Base-by-base conservation (phyloP, 23 red algal genomes). In the Gracilaria domingensis region DNA sequence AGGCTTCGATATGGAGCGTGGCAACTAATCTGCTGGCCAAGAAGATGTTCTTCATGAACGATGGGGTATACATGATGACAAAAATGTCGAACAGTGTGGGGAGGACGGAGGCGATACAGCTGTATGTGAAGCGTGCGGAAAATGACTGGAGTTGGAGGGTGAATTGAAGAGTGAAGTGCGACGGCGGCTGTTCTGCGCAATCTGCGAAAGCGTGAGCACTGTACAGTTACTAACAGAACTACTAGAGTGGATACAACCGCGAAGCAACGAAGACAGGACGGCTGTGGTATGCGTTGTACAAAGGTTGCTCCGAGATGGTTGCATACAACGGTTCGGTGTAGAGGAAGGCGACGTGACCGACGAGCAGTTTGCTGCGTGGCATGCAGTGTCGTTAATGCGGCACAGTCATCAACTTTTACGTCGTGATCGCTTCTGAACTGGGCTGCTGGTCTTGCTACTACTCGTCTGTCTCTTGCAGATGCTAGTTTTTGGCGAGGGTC, bases 31-130 rank as follows among this genome's bases (percentile, higher is more conserved):
- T 51, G 42, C 72, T 77, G 39, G 50, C 72, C 1, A 77, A 51
- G 72, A 77, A 77, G 72, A 49, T 77, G 72, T 51, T 77, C 39
- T 77, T 77, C 25, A 50, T 25, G 40, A 26, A 45, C 18, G 72
- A 77, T 11, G 72, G 72, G 21, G 4, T 77, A 20, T 51, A 9
- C 38, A 77, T 77, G 72, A 77, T 45, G 72, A 42, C 45, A 48
- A 77, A 42, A 45, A 77, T 77, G 72, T 49, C 72, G 39, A 37
- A 50, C 20, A 77, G 72, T 20, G 42, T 40, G 6, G n/a, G 40
- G 21, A 77, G 72, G 23, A 77, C 26, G 72, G 72, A 77, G 26
- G 39, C 72, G 21, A 51, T 77, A 48, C 72, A 50, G 20, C 42
- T 77, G 12, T 50, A 20, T 51, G 23, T 77, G 30, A 37, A 35